phyloP scores from a whole-genome alignment of 1,139 yeast genomes.

The Trichomonascaceae sp. region DNA sequence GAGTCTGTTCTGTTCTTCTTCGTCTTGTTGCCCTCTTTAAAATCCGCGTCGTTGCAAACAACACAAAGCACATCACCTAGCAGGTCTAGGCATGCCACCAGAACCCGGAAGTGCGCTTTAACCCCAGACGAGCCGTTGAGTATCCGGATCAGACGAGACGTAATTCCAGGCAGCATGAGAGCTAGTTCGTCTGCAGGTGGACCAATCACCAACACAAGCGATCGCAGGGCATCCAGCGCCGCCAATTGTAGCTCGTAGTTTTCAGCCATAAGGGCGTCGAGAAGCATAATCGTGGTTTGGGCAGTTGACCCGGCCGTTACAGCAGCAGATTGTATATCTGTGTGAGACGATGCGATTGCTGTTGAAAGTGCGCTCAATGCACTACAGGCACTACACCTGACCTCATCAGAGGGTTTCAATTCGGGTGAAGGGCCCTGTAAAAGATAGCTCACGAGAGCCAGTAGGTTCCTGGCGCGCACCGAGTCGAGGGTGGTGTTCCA shows the following conservation, averaged over 20 bases:
- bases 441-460: slow-evolving; percentile 36
- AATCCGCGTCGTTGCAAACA: slow-evolving; percentile 32
- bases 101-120: slow-evolving; percentile 30
- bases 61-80: slow-evolving; percentile 23
- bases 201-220: slow-evolving; percentile 26
- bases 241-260: slow-evolving; percentile 23
- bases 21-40: slow-evolving; percentile 2
- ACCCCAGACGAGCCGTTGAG: slow-evolving; percentile 27
- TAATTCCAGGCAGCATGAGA: slow-evolving; percentile 42
- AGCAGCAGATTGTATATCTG: slow-evolving; percentile 23
- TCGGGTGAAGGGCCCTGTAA: slow-evolving; percentile 30
- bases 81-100: slow-evolving; percentile 23
- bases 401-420: slow-evolving; percentile 22
- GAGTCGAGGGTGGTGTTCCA: slow-evolving; percentile 35
- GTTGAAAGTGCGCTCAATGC: slow-evolving; percentile 26
- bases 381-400: slow-evolving; percentile 31
- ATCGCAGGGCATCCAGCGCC: slow-evolving; percentile 26
- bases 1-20: slow-evolving; percentile 32
- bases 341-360: slow-evolving; percentile 16
- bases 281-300: slow-evolving; percentile 33
- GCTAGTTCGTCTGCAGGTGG: slow-evolving; percentile 42
- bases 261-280: slow-evolving; percentile 26
- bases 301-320: no score
- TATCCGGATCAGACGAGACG: slow-evolving; percentile 37
- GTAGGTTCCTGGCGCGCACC: slow-evolving; percentile 35